Evolutionary conservation across 2,329 filamentous ascomycete genomes (phyloP), one percentile per base, ranked within the genome.

Genomic region (Ampelomyces quisqualis): DNA sequence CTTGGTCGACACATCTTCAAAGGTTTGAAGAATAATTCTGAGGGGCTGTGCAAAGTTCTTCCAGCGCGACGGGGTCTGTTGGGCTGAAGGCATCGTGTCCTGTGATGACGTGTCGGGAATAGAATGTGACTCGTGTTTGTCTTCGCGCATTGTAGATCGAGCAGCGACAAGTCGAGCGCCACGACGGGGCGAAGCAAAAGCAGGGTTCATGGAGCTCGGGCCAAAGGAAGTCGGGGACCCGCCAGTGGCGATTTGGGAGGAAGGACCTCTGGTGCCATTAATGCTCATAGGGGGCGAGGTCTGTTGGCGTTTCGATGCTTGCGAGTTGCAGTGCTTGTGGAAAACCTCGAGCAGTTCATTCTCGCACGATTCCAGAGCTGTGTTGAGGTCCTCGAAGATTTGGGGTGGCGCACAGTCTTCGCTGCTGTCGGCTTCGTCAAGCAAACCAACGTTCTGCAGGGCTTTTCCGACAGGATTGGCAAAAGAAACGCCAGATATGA

Each of bases 1-100:
- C 66, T 87, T 83, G 37, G 82, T 75, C 36, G 88, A 94, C 9
- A 96, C 74, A 30, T 89, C 87, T 62, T 93, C 86, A 71, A 98
- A 97, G n/a, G 93, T 88, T 65, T 96, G 91, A 17, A 98, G 78
- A 68, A 98, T 88, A 32, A 98, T 81, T 1, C 88, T 86, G 6
- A 97, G 79, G 0, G 93, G 93, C 63, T 96, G 90, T 52, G 87
- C 88, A 67, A 96, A 94, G 54, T 83, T 82, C 58, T 86, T 83
- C 86, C 90, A 97, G 60, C 83, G 86, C 2, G 79, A 76, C 5
- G 60, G 51, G 0, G 55, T 31, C 3, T 37, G 21, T 28, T 47
- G 43, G 0, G 45, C 7, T 3, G 49, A 45, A 9, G 45, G 34
- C n/a, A 42, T 30, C 4, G 40, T 41, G 10, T 50, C 45, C 17